A percentile compares a stretch with the other conserved stretches of the same genome.
Evolutionary conservation across 1,284 basidiomycete genomes (phyloP).

Genomic region (Phylloboletellus chloephorus): DNA sequence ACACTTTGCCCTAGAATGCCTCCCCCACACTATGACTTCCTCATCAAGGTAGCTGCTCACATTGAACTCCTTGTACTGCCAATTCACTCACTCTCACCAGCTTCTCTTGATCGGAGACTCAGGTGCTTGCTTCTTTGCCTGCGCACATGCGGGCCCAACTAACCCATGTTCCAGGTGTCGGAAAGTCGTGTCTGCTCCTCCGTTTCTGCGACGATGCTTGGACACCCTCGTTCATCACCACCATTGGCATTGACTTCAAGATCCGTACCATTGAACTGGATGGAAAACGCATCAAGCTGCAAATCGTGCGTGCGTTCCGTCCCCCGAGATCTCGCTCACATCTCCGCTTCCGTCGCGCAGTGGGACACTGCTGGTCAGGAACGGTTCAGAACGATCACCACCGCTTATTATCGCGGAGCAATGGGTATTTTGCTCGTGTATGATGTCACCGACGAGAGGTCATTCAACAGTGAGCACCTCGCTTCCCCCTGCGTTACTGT

Average conservation of each 20-base stretch:
- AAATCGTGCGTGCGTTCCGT: slow-evolving; percentile 65
- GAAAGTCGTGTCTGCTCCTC: slow-evolving; percentile 96
- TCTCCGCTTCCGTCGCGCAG: slow-evolving; percentile 36
- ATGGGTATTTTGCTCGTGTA: slow-evolving; percentile 99
- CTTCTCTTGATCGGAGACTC: slow-evolving; percentile 96
- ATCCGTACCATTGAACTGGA: slow-evolving; percentile 96
- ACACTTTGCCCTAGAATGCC: slow-evolving; percentile 47
- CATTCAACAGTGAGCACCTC: slow-evolving; percentile 83
- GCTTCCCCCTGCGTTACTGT: slow-evolving; percentile 4
- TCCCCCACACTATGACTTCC: slow-evolving; percentile 84
- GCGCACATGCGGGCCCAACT: not conserved
- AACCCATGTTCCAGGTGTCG: slow-evolving; percentile 63
- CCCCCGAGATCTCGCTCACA: slow-evolving; percentile 7
- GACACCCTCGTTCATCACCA: slow-evolving; percentile 99
- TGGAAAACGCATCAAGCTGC: slow-evolving; percentile 93
- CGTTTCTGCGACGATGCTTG: slow-evolving; percentile 99
- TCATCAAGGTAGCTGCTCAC: slow-evolving; percentile 70
- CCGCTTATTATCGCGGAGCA: slow-evolving; percentile 99
- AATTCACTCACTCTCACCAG: slow-evolving; percentile 35
- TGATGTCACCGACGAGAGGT: slow-evolving; percentile 97
- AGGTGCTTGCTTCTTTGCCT: slow-evolving; percentile 43
- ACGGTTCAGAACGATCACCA: slow-evolving; percentile 98
- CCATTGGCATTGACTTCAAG: slow-evolving; percentile 96
- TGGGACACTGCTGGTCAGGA: slow-evolving; percentile 99
- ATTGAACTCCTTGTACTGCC: not conserved